phyloP scores from a whole-genome alignment of 2,329 filamentous ascomycete species.

The Amauroascus verrucosus region DNA sequence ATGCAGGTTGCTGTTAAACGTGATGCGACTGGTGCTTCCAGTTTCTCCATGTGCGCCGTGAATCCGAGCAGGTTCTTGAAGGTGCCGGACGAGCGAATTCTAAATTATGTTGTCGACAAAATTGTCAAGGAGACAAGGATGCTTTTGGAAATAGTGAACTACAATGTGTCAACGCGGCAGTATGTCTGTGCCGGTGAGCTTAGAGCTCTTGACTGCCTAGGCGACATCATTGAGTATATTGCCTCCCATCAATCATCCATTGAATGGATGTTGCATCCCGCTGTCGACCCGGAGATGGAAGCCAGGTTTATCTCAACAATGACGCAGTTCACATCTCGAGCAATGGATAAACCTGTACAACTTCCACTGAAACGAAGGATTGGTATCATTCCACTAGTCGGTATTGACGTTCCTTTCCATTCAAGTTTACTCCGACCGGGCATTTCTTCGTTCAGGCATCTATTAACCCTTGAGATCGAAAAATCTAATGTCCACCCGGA shows the following conservation, averaged over 20 bases:
- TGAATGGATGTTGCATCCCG: not conserved
- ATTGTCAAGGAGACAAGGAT: conserved; percentile 87
- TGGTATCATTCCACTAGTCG: too few species aligned
- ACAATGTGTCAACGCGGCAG: conserved; percentile 62
- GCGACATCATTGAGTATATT: not conserved
- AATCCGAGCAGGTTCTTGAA: conserved; percentile 97
- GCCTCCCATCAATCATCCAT: not conserved
- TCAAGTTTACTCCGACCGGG: conserved; percentile 8
- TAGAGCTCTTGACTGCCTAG: conserved; percentile 21
- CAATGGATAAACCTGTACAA: too few species aligned
- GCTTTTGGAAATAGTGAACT: conserved; percentile 98
- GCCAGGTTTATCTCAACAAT: too few species aligned
- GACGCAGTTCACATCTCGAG: too few species aligned
- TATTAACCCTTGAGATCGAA: conserved; percentile 21
- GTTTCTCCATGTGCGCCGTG: conserved; percentile 98
- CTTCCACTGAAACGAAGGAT: too few species aligned
- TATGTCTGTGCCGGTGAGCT: conserved; percentile 57
- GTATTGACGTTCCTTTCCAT: too few species aligned
- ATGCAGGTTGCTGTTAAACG: conserved; percentile 99
- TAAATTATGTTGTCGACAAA: conserved; percentile 93
- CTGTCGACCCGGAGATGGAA: too few species aligned
- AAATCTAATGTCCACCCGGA: conserved; percentile 20
- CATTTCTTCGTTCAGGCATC: conserved; percentile 24
- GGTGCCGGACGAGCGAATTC: conserved; percentile 93
- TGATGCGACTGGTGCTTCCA: conserved; percentile 82